Evolutionary conservation across 306 rosid species (phyloP).

Genomic region (Nissolia schottii): DNA sequence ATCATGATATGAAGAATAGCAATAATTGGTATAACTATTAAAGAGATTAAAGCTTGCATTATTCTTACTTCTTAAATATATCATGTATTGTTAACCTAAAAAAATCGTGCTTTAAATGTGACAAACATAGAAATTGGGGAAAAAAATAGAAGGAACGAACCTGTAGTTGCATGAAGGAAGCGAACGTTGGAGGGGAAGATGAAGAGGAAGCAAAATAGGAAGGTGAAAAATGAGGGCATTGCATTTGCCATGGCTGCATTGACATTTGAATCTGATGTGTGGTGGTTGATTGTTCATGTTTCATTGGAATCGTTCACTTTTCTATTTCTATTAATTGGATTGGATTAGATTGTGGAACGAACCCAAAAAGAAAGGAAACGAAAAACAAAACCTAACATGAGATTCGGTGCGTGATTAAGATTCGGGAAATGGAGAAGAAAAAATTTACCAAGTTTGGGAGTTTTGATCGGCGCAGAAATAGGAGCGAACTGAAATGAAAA

Average conservation of each 20-base stretch:
- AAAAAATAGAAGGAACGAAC: constrained; percentile 8
- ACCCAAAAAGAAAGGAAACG: background rate
- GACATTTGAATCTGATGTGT: constrained; percentile 32
- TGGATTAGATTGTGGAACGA: background rate
- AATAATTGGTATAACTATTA: background rate
- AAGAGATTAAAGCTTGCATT: background rate
- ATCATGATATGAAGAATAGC: background rate
- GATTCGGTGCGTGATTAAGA: background rate
- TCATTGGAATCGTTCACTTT: constrained; percentile 16
- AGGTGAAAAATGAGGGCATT: constrained; percentile 47
- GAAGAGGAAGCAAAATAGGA: constrained; percentile 52
- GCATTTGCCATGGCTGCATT: constrained; percentile 1
- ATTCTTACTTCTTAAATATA: too few relatives aligned
- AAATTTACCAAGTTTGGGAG: background rate
- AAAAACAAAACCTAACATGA: background rate
- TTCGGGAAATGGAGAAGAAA: background rate
- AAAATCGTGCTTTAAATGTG: background rate
- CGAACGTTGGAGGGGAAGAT: constrained; percentile 52
- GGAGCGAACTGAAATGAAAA: background rate
- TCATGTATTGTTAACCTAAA: background rate
- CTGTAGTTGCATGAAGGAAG: constrained; percentile 55
- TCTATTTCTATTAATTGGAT: background rate
- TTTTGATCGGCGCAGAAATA: constrained; percentile 5
- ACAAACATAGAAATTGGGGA: background rate
- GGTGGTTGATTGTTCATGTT: constrained; percentile 46